A percentile compares a stretch with the other conserved stretches of the same genome.
Evolutionary conservation across 768 basidiomycete genomes (phyloP).

Genomic region (Suillus paluster): DNA sequence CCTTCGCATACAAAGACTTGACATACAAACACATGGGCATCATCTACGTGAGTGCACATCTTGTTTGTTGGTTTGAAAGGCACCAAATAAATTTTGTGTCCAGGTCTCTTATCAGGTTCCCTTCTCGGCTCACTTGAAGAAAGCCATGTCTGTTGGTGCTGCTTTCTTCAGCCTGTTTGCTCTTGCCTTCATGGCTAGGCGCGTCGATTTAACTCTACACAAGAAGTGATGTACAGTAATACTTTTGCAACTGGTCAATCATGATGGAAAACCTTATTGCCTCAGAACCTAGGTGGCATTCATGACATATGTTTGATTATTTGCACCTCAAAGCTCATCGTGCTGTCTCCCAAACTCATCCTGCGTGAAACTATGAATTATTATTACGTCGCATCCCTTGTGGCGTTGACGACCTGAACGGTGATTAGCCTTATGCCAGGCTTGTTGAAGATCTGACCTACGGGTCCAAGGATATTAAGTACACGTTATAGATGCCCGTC

Average conservation of each 20-base stretch:
- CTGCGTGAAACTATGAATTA: conserved; percentile 47
- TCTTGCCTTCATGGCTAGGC: conserved; percentile 47
- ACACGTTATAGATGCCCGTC: conserved; percentile 47
- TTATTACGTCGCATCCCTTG: conserved; percentile 44
- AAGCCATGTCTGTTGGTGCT: conserved; percentile 77
- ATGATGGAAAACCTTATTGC: neutral
- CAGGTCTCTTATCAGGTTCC: conserved; percentile 91
- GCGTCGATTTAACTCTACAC: conserved; percentile 57
- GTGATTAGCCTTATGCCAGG: neutral
- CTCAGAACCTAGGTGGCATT: neutral
- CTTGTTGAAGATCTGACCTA: conserved; percentile 9
- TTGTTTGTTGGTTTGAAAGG: conserved; percentile 5
- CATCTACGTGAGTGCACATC: conserved; percentile 73
- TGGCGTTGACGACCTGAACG: conserved; percentile 40
- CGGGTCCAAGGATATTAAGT: conserved; percentile 43
- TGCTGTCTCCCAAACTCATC: neutral
- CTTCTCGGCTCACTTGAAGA: conserved; percentile 79
- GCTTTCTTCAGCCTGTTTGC: conserved; percentile 73
- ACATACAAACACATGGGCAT: conserved; percentile 79
- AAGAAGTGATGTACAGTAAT: conserved; percentile 32
- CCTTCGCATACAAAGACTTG: conserved; percentile 71
- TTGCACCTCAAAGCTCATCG: neutral
- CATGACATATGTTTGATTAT: neutral
- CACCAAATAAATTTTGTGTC: conserved; percentile 13
- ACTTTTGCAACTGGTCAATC: neutral